Conservation (phyloP, 495 filamentous ascomycete species). For the Jackrogersella multiformis region DNA sequence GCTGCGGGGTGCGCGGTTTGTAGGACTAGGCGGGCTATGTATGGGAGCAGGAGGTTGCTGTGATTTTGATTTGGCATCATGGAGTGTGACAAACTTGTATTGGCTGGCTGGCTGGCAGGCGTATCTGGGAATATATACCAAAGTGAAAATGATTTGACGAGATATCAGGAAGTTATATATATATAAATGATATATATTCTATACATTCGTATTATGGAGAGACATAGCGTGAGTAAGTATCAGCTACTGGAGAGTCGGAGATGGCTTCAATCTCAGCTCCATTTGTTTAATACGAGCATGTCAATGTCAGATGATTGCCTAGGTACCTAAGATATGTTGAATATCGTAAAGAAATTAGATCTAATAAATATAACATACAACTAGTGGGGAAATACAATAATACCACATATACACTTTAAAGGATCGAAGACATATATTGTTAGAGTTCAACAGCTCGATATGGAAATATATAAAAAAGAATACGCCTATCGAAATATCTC, state of each 20-base stretch:
- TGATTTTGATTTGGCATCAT: conserved; percentile 19
- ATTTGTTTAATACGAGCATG: not conserved
- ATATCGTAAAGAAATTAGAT: no score
- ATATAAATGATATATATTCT: not conserved
- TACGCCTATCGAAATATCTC: not conserved
- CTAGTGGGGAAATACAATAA: not conserved
- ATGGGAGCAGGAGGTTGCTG: no score
- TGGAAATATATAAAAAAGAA: no score
- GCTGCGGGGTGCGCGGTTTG: conserved; percentile 23
- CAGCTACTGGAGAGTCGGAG: not conserved
- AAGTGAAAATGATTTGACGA: not conserved
- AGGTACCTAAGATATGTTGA: not conserved
- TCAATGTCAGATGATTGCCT: not conserved
- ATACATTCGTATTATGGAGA: not conserved
- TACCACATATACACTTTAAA: not conserved
- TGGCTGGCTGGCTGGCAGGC: no score
- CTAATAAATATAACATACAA: no score
- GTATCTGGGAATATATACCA: conserved; percentile 13
- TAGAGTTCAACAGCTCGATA: no score
- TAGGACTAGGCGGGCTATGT: conserved; percentile 1
- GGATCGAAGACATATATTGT: not conserved
- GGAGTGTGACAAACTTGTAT: not conserved
- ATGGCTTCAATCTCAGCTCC: conserved; percentile 4
- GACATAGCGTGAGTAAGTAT: not conserved
- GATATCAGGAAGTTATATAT: no score